Percentiles rank a stretch among this genome's conserved stretches.
Conservation (phyloP, 176 grass and related monocot genomes). For the Aegilops speltoides region DNA sequence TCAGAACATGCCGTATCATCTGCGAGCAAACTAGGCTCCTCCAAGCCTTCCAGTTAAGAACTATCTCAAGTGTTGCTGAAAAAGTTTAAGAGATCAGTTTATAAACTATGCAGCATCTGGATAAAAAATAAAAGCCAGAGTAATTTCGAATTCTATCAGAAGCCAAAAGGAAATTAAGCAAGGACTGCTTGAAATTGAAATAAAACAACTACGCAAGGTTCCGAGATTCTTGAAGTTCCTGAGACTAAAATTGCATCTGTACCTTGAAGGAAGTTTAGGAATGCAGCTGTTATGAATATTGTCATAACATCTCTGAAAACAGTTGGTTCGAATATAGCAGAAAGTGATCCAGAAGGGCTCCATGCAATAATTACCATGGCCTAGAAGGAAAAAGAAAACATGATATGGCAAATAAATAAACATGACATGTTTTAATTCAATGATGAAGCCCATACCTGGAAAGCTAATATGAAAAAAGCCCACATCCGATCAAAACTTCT, state of each 20-base stretch:
- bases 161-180: not conserved
- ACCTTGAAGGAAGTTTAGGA: conserved; percentile 97
- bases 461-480: conserved; percentile 89
- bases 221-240: not conserved
- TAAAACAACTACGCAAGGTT: not conserved
- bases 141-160: not conserved
- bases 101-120: conserved; percentile 22
- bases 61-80: conserved; percentile 77
- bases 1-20: conserved; percentile 34
- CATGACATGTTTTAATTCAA: conserved; percentile 14
- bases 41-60: conserved; percentile 96
- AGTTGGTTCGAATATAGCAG: not conserved
- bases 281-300: conserved; percentile 93
- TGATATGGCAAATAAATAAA: conserved; percentile 14
- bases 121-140: not conserved
- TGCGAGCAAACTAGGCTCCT: conserved; percentile 68
- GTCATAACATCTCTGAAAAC: conserved; percentile 86
- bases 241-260: not conserved
- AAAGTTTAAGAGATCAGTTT: conserved; percentile 14
- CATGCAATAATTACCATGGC: conserved; percentile 20
- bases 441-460: conserved; percentile 65
- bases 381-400: conserved; percentile 50
- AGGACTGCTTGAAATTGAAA: not conserved
- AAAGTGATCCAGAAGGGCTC: too few species aligned
- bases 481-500: conserved; percentile 99